Conservation (phyloP, 345 rosid species). For the Psidium friedrichsthalianum region DNA sequence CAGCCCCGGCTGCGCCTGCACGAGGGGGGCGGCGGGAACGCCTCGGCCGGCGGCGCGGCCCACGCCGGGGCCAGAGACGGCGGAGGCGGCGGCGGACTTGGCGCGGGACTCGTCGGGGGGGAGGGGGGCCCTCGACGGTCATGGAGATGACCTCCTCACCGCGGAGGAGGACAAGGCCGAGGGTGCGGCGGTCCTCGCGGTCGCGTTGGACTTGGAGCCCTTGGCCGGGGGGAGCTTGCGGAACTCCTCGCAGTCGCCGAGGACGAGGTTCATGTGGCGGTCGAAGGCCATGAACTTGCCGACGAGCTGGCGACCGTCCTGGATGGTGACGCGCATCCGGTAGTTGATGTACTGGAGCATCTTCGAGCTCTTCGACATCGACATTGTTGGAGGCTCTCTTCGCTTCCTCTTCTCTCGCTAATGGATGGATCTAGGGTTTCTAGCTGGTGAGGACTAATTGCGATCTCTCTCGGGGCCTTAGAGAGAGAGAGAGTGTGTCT, state of each 20-base stretch:
- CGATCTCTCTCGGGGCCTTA: no score
- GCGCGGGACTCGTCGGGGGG: constrained; percentile 96
- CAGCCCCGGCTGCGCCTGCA: constrained; percentile 97
- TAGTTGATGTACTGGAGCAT: constrained; percentile 96
- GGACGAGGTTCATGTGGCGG: constrained; percentile 96
- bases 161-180: constrained; percentile 86
- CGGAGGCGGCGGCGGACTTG: constrained; percentile 54
- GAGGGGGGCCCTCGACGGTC: constrained; percentile 99
- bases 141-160: constrained; percentile 97
- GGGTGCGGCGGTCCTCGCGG: constrained; percentile 91
- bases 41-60: constrained; percentile 99
- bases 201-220: constrained; percentile 69
- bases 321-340: constrained; percentile 97
- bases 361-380: constrained; percentile 96
- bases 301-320: constrained; percentile 90
- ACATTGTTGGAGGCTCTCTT: constrained; percentile 32
- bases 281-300: constrained; percentile 99
- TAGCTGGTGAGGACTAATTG: not conserved
- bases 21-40: constrained; percentile 71
- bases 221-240: constrained; percentile 91
- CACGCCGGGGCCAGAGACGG: constrained; percentile 75
- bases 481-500: not conserved
- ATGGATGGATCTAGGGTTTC: not conserved
- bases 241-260: constrained; percentile 97
- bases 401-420: not conserved